Percentiles rank a stretch among this genome's conserved stretches.
Evolutionary conservation across 768 basidiomycete genomes (phyloP).

Genomic region (Podaxis mareebaensis): DNA sequence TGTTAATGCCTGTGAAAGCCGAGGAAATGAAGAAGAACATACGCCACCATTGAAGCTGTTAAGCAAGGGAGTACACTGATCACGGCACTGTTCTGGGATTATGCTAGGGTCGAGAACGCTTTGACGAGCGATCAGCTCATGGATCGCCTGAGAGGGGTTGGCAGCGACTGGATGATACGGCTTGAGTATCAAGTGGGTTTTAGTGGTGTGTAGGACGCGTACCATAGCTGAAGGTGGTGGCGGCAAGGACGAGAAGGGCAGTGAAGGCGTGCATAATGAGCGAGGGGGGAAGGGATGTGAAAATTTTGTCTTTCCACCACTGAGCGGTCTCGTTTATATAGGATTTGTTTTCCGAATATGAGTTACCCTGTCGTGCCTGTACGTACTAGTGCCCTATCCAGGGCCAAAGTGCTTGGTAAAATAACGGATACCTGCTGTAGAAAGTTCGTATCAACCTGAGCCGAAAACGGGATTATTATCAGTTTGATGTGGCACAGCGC

Average conservation of each 20-base stretch:
- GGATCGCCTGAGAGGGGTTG: neutral
- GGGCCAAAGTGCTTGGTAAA: too few relatives aligned
- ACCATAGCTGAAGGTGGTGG: slow-evolving; percentile 8
- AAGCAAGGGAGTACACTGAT: neutral
- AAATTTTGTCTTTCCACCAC: neutral
- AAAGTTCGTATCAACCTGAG: too few relatives aligned
- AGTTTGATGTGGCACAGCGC: too few relatives aligned
- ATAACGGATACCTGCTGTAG: too few relatives aligned
- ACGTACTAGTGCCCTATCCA: too few relatives aligned
- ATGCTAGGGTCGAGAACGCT: slow-evolving; percentile 5
- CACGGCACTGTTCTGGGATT: slow-evolving; percentile 1
- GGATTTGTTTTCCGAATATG: too few relatives aligned
- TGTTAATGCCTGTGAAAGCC: neutral
- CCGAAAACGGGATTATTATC: too few relatives aligned
- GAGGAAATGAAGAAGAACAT: neutral
- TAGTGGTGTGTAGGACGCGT: neutral
- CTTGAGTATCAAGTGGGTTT: neutral
- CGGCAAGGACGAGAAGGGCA: neutral
- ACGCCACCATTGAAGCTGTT: neutral
- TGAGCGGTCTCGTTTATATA: neutral
- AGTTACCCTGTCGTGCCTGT: too few relatives aligned
- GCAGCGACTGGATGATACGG: neutral
- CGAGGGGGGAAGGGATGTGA: neutral
- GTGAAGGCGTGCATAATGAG: slow-evolving; percentile 7
- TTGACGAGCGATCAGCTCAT: slow-evolving; percentile 9